These are phyloP conservation scores for Cyclotella atomus DNA, from an alignment of 108 stramenopile species.

Conservation along the genomic window DNA sequence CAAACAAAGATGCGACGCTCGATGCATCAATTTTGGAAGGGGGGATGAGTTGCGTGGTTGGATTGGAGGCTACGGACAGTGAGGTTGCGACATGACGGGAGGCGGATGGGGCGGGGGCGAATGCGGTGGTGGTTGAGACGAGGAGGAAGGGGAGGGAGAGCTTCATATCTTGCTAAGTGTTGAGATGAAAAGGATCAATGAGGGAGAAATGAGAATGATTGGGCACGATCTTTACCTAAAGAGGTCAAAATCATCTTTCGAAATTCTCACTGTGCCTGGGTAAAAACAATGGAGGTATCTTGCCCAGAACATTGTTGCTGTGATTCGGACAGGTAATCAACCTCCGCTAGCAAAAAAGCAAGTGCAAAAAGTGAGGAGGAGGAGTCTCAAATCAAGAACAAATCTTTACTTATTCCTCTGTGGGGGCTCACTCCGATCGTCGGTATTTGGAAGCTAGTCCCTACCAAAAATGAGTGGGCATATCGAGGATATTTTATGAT, in stretches of 20 bases:
- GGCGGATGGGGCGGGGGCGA: not conserved
- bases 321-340: not conserved
- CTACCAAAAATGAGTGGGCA: too few relatives aligned
- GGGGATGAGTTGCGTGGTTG: conserved; percentile 23
- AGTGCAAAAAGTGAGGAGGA: not conserved
- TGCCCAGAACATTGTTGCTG: not conserved
- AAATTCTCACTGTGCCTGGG: not conserved
- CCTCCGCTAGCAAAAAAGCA: not conserved
- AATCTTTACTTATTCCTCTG: not conserved
- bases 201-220: not conserved
- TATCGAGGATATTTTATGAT: too few relatives aligned
- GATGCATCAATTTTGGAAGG: conserved; percentile 38
- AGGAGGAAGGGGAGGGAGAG: not conserved
- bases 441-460: too few relatives aligned
- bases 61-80: not conserved
- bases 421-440: not conserved
- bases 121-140: not conserved
- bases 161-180: not conserved
- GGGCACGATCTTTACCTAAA: not conserved
- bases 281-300: not conserved
- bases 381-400: not conserved
- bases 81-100: not conserved
- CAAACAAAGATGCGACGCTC: conserved; percentile 51
- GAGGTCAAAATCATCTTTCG: not conserved
- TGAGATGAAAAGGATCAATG: not conserved